These are phyloP conservation scores for Kodamaea suecica DNA, from an alignment of 1,139 yeast species.

Conservation along the genomic window DNA sequence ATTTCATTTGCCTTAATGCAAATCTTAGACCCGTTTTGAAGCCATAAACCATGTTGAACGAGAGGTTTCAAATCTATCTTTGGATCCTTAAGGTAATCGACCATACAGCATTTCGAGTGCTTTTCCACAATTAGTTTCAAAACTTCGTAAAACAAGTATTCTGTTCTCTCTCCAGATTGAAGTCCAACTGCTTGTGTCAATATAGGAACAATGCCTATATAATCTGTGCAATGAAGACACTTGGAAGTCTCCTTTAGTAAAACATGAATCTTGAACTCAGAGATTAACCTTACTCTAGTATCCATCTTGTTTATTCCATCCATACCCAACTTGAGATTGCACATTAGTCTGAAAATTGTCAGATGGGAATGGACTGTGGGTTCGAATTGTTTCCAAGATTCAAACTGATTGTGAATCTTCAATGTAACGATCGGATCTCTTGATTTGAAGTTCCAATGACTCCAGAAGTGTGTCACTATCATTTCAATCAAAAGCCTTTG, in stretches of 20 bases:
- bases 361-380: constrained; percentile 28
- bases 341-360: constrained; percentile 31
- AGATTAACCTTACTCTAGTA: constrained; percentile 12
- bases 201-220: constrained; percentile 30
- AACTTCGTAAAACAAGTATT: constrained; percentile 27
- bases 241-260: constrained; percentile 23
- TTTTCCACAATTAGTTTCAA: constrained; percentile 22
- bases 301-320: constrained; percentile 18
- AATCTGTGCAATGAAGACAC: constrained; percentile 29
- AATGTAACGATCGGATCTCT: constrained; percentile 1
- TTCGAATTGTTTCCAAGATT: constrained; percentile 11
- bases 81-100: constrained; percentile 25
- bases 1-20: constrained; percentile 24
- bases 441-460: constrained; percentile 30
- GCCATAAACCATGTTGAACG: constrained; percentile 34
- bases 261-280: constrained; percentile 25
- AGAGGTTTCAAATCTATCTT: constrained; percentile 25
- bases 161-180: constrained; percentile 14
- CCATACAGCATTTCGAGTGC: constrained; percentile 39
- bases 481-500: constrained; percentile 28
- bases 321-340: constrained; percentile 29
- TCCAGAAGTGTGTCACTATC: constrained; percentile 35
- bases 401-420: constrained; percentile 14
- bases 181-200: constrained; percentile 33
- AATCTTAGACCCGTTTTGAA: constrained; percentile 19